phyloP scores from a whole-genome alignment of 2,329 filamentous ascomycete genomes.

The Aureobasidium sp. region DNA sequence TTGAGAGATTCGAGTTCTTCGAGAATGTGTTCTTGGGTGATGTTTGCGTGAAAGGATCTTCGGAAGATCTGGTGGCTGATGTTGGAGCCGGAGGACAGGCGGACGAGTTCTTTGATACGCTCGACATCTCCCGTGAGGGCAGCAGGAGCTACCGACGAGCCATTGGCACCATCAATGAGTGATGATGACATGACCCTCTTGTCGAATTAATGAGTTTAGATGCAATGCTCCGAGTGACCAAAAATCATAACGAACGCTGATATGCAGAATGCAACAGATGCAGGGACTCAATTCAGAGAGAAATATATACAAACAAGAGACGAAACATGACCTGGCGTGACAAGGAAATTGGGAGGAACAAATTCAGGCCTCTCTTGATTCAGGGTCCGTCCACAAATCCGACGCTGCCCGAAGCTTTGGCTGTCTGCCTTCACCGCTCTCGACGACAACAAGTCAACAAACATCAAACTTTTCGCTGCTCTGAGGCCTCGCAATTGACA shows the following conservation, averaged over 20 bases:
- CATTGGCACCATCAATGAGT: conserved; percentile 11
- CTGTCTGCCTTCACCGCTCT: conserved; percentile 6
- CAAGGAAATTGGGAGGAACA: conserved; percentile 8
- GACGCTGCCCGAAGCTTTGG: conserved; percentile 12
- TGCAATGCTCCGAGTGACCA: not conserved
- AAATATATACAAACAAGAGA: conserved; percentile 10
- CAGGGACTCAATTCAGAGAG: not conserved
- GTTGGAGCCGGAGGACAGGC: conserved; percentile 15
- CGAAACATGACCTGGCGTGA: conserved; percentile 4
- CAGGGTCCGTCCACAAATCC: not conserved
- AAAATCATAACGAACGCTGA: conserved; percentile 10
- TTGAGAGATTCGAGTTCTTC: conserved; percentile 20
- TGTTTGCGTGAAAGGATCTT: conserved; percentile 18
- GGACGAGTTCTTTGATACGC: conserved; percentile 21
- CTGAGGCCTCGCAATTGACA: not conserved
- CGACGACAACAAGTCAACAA: not conserved
- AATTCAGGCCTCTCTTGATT: not conserved
- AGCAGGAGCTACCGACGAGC: not conserved
- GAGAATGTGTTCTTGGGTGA: conserved; percentile 19
- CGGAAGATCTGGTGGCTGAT: conserved; percentile 20
- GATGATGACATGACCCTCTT: conserved; percentile 7
- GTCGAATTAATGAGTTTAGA: not conserved
- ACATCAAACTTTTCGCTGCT: not conserved
- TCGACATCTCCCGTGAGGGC: conserved; percentile 19
- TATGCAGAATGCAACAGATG: conserved; percentile 6